These are phyloP conservation scores for Eucalyptus caleyi DNA, from an alignment of 345 rosid genomes.

Conservation along the genomic window DNA sequence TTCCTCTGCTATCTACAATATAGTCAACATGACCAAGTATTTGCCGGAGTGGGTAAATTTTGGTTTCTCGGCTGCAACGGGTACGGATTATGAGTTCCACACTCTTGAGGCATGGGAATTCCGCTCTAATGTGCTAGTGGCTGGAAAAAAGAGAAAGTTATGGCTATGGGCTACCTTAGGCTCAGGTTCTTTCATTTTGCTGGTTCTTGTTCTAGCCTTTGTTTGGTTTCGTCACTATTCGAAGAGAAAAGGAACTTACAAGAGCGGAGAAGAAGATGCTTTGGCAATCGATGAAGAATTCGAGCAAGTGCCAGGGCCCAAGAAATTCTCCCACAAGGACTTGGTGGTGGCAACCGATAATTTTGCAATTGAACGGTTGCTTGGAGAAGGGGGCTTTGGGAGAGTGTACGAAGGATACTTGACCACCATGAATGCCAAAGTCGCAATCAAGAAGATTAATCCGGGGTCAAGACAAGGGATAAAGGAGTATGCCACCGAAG, in stretches of 20 bases:
- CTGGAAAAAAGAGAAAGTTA: not conserved
- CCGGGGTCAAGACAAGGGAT: not conserved
- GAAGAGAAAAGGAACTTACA: not conserved
- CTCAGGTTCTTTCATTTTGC: not conserved
- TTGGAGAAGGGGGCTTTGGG: not conserved
- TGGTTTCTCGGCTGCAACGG: slow-evolving; percentile 10
- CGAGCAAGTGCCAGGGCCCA: not conserved
- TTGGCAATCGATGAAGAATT: not conserved
- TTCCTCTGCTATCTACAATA: not conserved
- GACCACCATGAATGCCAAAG: not conserved
- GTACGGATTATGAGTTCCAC: not conserved
- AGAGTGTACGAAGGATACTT: not conserved
- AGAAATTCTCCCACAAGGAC: not conserved
- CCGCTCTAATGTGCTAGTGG: not conserved
- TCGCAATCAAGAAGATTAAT: not conserved
- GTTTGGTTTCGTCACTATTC: not conserved
- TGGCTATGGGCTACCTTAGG: not conserved
- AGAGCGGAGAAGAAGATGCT: not conserved
- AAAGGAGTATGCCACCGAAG: not conserved
- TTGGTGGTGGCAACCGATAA: not conserved
- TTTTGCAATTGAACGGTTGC: not conserved
- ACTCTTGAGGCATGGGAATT: slow-evolving; percentile 1
- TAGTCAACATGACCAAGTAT: not conserved
- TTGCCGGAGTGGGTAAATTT: slow-evolving; percentile 8
- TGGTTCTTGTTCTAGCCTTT: not conserved